phyloP scores from a whole-genome alignment of 2,329 filamentous ascomycete genomes.

The Exophiala calicioides region DNA sequence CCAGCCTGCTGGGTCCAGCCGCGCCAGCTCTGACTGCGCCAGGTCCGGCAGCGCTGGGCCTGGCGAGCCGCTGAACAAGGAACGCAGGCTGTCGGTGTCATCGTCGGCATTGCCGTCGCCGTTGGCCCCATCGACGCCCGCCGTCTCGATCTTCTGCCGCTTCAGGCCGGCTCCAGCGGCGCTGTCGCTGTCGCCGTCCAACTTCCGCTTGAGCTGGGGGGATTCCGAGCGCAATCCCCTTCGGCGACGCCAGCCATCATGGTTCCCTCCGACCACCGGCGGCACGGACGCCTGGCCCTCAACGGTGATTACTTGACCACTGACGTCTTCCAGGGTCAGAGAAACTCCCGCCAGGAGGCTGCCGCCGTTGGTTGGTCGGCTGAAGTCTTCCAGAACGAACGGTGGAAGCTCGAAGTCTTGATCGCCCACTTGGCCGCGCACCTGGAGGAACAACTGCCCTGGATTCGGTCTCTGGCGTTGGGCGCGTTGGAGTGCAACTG shows the following conservation, averaged over 20 bases:
- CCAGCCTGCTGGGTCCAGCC: too few species aligned
- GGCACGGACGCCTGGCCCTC: too few species aligned
- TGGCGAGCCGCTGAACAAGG: too few species aligned
- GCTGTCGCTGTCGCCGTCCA: neutral
- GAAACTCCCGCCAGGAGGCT: neutral
- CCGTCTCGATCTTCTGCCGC: neutral
- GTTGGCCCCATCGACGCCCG: neutral
- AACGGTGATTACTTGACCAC: neutral
- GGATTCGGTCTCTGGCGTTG: neutral
- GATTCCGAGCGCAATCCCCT: too few species aligned
- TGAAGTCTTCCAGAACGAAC: slow-evolving; percentile 1
- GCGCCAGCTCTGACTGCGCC: too few species aligned
- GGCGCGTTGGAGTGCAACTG: neutral
- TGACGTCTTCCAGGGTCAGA: neutral
- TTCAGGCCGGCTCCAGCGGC: too few species aligned
- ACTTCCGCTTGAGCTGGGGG: neutral
- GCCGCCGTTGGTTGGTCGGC: neutral
- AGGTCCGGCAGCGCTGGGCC: too few species aligned
- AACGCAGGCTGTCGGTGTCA: too few species aligned
- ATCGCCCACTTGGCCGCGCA: neutral
- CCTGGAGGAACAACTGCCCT: neutral
- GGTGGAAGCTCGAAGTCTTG: neutral
- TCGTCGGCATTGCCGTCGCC: neutral
- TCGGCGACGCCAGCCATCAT: too few species aligned
- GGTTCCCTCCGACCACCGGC: too few species aligned